These are phyloP conservation scores for Populus deltoides DNA, from an alignment of 345 rosid species.

Conservation along the genomic window DNA sequence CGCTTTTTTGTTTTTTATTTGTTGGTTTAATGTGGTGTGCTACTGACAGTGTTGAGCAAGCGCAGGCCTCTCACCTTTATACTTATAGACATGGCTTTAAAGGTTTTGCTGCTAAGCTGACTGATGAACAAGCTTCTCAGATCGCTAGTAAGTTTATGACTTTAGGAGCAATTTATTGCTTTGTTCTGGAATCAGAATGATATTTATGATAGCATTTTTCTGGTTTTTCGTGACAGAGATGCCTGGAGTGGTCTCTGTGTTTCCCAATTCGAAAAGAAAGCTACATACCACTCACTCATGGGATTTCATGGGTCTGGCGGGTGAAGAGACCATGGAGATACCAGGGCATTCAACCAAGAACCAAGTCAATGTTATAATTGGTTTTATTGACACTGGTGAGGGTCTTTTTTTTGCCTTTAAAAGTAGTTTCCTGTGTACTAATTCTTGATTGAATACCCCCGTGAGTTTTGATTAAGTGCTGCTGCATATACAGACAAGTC, in stretches of 20 bases:
- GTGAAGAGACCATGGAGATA: slow-evolving; percentile 46
- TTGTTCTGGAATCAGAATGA: neutral
- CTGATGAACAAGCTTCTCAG: slow-evolving; percentile 40
- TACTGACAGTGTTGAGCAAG: slow-evolving; percentile 37
- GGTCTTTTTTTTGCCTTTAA: neutral
- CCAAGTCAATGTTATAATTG: slow-evolving; percentile 46
- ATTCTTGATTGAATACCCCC: neutral
- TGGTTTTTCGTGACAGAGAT: slow-evolving; percentile 26
- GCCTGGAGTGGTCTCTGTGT: slow-evolving; percentile 55
- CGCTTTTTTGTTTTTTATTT: neutral
- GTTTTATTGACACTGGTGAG: slow-evolving; percentile 55
- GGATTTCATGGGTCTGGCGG: slow-evolving; percentile 57
- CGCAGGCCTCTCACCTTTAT: slow-evolving; percentile 42
- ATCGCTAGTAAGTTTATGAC: slow-evolving; percentile 29
- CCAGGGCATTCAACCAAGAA: slow-evolving; percentile 51
- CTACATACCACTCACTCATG: slow-evolving; percentile 59
- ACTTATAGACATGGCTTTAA: slow-evolving; percentile 45
- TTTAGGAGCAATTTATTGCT: neutral
- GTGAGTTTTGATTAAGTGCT: neutral
- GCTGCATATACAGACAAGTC: neutral
- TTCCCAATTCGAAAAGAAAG: slow-evolving; percentile 46
- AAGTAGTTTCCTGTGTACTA: neutral
- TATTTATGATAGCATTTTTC: neutral
- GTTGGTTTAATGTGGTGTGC: neutral
- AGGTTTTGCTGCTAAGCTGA: slow-evolving; percentile 52